A percentile compares a stretch with the other conserved stretches of the same genome.
Conservation (phyloP, 371 early-diverging fungal genomes). For the Mortierella sp. region DNA sequence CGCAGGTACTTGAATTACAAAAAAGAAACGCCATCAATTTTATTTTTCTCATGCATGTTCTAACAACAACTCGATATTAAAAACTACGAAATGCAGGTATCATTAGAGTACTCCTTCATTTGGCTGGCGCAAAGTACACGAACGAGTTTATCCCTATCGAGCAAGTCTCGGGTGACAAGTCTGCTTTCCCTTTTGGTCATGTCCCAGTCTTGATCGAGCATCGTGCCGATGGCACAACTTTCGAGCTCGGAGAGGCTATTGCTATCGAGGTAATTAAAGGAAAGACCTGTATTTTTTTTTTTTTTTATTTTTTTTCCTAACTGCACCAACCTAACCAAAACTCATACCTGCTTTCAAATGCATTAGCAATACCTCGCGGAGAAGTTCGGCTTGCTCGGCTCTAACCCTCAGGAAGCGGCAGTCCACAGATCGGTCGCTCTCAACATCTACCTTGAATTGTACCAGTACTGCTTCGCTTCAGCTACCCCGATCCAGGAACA, state of each 20-base stretch:
- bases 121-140: slow-evolving; percentile 33
- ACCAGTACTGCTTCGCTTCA: slow-evolving; percentile 13
- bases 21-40: too few relatives aligned
- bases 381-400: slow-evolving; percentile 38
- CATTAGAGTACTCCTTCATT: slow-evolving; percentile 31
- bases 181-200: slow-evolving; percentile 39
- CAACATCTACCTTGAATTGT: slow-evolving; percentile 43
- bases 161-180: slow-evolving; percentile 12
- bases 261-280: slow-evolving; percentile 33
- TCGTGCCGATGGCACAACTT: slow-evolving; percentile 30
- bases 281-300: not conserved
- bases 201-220: slow-evolving; percentile 42
- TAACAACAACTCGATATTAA: too few relatives aligned
- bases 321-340: not conserved
- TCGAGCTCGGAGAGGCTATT: slow-evolving; percentile 42
- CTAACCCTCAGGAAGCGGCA: slow-evolving; percentile 31
- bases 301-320: not conserved
- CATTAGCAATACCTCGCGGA: slow-evolving; percentile 49
- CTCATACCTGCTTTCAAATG: not conserved
- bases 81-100: slow-evolving; percentile 6
- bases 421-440: slow-evolving; percentile 28
- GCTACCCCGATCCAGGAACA: slow-evolving; percentile 16
- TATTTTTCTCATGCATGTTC: not conserved
- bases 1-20: slow-evolving; percentile 10
- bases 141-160: slow-evolving; percentile 32